Evolutionary conservation across 306 rosid genomes (phyloP).

Genomic region (apple (Malus domestica)): ASM211411v1 NC_041800.1:32991233-32991732

Average conservation of each 20-base stretch:
- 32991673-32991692: conserved; percentile 72
- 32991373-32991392: conserved; percentile 54
- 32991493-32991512: conserved; percentile 62
- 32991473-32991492: conserved; percentile 54
- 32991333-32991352: conserved; percentile 45
- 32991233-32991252: conserved; percentile 77
- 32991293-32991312: conserved; percentile 65
- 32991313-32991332: conserved; percentile 73
- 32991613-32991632: conserved; percentile 21
- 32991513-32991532: conserved; percentile 37
- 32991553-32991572: conserved; percentile 53
- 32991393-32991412: conserved; percentile 40
- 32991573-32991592: conserved; percentile 15
- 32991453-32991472: conserved; percentile 58
- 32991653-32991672: conserved; percentile 50
- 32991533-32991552: conserved; percentile 58
- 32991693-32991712: conserved; percentile 50
- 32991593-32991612: conserved; percentile 19
- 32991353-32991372: conserved; percentile 90
- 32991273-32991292: conserved; percentile 64
- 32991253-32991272: conserved; percentile 51
- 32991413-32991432: conserved; percentile 80
- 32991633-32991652: conserved; percentile 53
- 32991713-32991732: neutral
- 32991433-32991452: conserved; percentile 84